Evolutionary conservation across 2,329 filamentous ascomycete species (phyloP), one percentile per base, ranked within the genome.

Genomic region (Neofusicoccum cordaticola): DNA sequence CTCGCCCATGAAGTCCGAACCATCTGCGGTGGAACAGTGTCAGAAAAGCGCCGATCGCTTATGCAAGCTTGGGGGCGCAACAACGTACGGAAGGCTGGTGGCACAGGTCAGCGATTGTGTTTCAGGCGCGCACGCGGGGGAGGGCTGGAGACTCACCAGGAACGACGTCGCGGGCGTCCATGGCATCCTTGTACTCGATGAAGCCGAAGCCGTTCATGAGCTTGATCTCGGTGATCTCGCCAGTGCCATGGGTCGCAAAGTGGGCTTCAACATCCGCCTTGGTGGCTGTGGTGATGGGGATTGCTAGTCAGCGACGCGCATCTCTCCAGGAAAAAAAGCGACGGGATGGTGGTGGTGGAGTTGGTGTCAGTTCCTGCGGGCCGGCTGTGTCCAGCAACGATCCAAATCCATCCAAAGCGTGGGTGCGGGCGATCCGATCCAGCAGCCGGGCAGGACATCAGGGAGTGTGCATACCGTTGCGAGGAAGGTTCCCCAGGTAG

Each of bases 151-250:
- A 75, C 89, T 83, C 87, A 97, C 95, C 94, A 80, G 95, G 95
- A 75, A 99, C 95, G 69, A 99, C 93, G 82, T 99, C 95, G 77
- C 94, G 91, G 71, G 95, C 95, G 82, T 99, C 95, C 90, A 97
- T 92, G 66, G 93, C 88, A 82, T 98, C 95, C 81, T 97, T 96
- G 81, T 98, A 99, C 81, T 99, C 95, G 78, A 99, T 97, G 84
- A 99, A 99, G 78, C 95, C 95, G 77, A 99, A 99, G 75, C 95
- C 95, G 78, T 97, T 98, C 95, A 99, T 99, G 69, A 99, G 88
- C 85, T 99, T 99, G 83, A 99, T 94, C 83, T 99, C 95, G 71
- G 91, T 95, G 78, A 99, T 98, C 79, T 97, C 93, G 79, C 95
- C 95, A 72, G 93, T 94, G 77, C 94, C 95, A 88, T 97, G 93